Evolutionary conservation across 768 basidiomycete genomes (phyloP), one percentile per base, ranked within the genome.

Genomic region (Strobilomyces confusus): DNA sequence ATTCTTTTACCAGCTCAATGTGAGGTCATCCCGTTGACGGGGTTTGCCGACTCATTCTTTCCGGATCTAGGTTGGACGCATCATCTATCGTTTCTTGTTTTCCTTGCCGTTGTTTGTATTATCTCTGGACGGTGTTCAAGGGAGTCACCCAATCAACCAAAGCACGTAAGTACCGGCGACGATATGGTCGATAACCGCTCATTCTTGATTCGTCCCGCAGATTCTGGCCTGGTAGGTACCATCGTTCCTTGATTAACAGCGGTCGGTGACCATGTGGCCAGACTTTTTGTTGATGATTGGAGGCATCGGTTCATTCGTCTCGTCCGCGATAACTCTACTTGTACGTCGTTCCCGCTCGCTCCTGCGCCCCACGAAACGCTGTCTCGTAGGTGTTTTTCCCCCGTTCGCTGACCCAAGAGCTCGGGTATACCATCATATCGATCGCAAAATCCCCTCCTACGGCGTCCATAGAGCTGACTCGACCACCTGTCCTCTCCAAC

Each of bases 1-100:
- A 23, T 88, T 82, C 4, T 92, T 90, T 63, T 88, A 85, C 65
- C 79, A 87, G 52, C 73, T 92, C 13, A 92, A 92, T 63, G 90
- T 91, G 55, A 55, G 89, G 63, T 5, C 5, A 44, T 62, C 36
- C 19, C 44, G 20, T 41, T 52, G 34, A 54, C 30, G 44, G 42
- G 33, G 36, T 23, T 34, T 43, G 46, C 22, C 11, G 15, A 12
- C 56, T 53, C 34, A 51, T 42, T 0, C 34, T 17, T 26, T 17
- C 8, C 30, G 23, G 40, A 30, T 32, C 1, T 52, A 91, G 89
- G 73, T 80, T 55, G 78, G 82, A 29, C 83, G 90, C 23, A 81
- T 92, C 43, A 67, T 83, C 19, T 92, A 92, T 63, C 80, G 90
- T 15, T 88, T 91, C 71, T 58, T 87, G 33, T 88, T 86, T 72